A percentile compares a stretch with the other conserved stretches of the same genome.
These are phyloP conservation scores for Cladorrhinum sp. DNA, from an alignment of 2,329 filamentous ascomycete species.

Conservation along the genomic window DNA sequence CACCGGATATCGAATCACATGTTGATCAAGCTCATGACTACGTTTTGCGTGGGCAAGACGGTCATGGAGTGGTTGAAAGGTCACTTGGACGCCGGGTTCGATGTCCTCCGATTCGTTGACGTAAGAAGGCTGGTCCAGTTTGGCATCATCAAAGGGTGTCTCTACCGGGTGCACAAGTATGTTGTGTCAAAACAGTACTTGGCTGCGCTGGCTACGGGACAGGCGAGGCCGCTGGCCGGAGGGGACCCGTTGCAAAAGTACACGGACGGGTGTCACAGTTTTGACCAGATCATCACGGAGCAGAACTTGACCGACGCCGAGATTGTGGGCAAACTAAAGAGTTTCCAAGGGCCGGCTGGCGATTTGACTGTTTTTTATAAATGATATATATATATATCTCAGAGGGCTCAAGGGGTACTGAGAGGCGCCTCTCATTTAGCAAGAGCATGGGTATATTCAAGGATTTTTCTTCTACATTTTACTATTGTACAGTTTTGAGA, in stretches of 20 bases:
- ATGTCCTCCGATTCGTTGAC: conserved; percentile 73
- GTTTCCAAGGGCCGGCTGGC: conserved; percentile 49
- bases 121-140: conserved; percentile 91
- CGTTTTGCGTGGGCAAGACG: conserved; percentile 78
- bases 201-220: conserved; percentile 53
- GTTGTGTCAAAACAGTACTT: conserved; percentile 67
- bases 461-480: neutral
- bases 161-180: conserved; percentile 92
- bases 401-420: too few species aligned
- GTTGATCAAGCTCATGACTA: conserved; percentile 80
- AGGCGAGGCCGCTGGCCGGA: conserved; percentile 40
- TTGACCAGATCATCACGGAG: conserved; percentile 81
- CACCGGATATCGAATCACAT: conserved; percentile 52
- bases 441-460: too few species aligned
- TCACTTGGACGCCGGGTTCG: conserved; percentile 63
- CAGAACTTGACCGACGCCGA: conserved; percentile 67
- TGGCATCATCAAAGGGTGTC: conserved; percentile 88
- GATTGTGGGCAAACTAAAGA: conserved; percentile 66
- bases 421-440: too few species aligned
- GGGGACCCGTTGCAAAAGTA: conserved; percentile 61
- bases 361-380: conserved; percentile 56
- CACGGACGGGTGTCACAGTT: conserved; percentile 70
- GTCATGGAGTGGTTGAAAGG: conserved; percentile 82
- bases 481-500: neutral
- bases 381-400: conserved; percentile 29